phyloP scores from a whole-genome alignment of 2,329 filamentous ascomycete genomes.

The Hyphodiscus sp. region DNA sequence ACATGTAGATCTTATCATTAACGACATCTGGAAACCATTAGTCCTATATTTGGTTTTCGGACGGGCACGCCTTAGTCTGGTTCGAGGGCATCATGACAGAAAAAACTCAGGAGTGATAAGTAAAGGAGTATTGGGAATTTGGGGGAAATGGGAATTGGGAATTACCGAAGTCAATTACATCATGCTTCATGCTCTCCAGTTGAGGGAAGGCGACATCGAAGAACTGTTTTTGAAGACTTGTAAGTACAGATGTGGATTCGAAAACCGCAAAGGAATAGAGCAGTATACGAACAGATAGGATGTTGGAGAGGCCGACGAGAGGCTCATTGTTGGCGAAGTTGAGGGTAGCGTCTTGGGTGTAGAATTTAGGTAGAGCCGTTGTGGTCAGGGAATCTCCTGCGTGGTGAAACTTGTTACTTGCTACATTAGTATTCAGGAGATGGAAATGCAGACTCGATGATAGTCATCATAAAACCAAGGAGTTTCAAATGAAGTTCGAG shows the following conservation, averaged over 20 bases:
- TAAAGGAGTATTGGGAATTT: too few relatives aligned
- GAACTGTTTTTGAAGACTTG: neutral
- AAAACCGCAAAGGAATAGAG: neutral
- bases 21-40: neutral
- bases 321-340: slow-evolving; percentile 1
- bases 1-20: slow-evolving; percentile 7
- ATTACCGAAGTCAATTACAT: slow-evolving; percentile 5
- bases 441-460: neutral
- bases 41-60: neutral
- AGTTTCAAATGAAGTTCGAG: neutral
- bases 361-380: slow-evolving; percentile 5
- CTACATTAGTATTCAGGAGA: neutral
- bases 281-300: neutral
- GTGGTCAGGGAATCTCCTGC: slow-evolving; percentile 6
- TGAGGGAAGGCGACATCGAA: slow-evolving; percentile 7
- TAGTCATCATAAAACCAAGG: too few relatives aligned
- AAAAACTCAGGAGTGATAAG: neutral
- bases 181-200: slow-evolving; percentile 11
- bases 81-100: neutral
- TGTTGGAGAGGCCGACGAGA: slow-evolving; percentile 1
- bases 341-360: slow-evolving; percentile 5
- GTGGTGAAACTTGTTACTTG: slow-evolving; percentile 1
- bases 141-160: neutral
- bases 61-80: neutral
- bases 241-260: neutral